Evolutionary conservation across 225 moss, liverwort and hornwort species (phyloP), one percentile per base, ranked within the genome.

Genomic region (Antitrichia curtipendula): DNA sequence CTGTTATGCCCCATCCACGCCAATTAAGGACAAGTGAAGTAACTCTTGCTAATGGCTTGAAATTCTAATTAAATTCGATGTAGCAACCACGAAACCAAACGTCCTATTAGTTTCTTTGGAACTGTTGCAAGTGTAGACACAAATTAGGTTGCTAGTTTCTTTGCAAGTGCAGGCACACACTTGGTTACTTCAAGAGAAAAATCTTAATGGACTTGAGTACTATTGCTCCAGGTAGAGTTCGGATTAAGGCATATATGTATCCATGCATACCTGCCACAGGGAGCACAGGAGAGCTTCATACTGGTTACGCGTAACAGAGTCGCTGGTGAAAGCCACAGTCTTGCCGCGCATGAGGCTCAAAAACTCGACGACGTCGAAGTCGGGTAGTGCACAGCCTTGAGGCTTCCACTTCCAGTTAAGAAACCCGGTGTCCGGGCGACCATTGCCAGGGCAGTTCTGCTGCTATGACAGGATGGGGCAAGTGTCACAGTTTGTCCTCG

Each of bases 341-440:
- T 96, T 99, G 58, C 96, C 95, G 43, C 90, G 88, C 98, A 99
- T 96, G 71, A 99, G 47, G 78, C 94, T 86, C 68, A 98, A 90
- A 62, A 98, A 98, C 59, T 87, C 93, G 6, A 38, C 53, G 13
- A 91, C 88, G 88, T 98, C 94, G 84, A 98, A 93, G 52, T 93
- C 89, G 6, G 97, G 91, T 40, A 97, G 78, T 31, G 78, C 82
- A 70, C 98, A 97, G 8, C 82, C 90, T 13, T 69, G 50, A 24
- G 98, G 98, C 87, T 96, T 75, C 98, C 98, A 98, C 86, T 89
- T 93, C 93, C 95, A 98, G 71, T 89, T 92, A 59, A 95, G 80
- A 65, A 95, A 98, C 21, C 82, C 90, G 4, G 63, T 80, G 86
- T 98, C 98, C 29, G 93, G 95, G n/a, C 98, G 88, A 43, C 96